Evolutionary conservation across 2,329 filamentous ascomycete genomes (phyloP).

Genomic region (Lasiodiplodia gonubiensis): DNA sequence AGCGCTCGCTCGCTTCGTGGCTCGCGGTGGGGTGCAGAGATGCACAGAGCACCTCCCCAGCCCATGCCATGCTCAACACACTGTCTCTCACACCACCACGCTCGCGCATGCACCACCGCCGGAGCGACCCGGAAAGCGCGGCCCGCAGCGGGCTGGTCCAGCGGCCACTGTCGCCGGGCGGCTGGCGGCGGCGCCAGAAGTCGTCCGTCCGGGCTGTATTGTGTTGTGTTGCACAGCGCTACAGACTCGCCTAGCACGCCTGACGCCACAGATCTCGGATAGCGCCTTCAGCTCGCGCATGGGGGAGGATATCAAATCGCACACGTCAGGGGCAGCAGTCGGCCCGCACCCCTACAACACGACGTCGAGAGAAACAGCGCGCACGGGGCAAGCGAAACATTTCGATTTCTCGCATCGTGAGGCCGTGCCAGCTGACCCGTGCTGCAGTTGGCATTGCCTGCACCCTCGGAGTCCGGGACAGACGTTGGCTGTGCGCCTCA

Average conservation of each 20-base stretch:
- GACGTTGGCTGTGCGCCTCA: slow-evolving; percentile 6
- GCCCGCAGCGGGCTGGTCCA: background rate
- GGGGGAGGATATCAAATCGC: background rate
- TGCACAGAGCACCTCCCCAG: slow-evolving; percentile 5
- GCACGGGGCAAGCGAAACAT: slow-evolving; percentile 24
- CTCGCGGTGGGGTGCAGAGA: slow-evolving; percentile 19
- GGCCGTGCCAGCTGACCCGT: slow-evolving; percentile 9
- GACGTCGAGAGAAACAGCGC: background rate
- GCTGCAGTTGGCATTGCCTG: background rate
- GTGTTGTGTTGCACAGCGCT: slow-evolving; percentile 7
- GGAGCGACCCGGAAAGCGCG: slow-evolving; percentile 5
- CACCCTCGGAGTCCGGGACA: background rate
- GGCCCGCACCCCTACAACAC: background rate
- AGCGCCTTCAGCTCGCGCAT: background rate
- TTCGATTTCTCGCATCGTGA: slow-evolving; percentile 17
- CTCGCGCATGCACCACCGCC: background rate
- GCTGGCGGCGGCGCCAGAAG: slow-evolving; percentile 7
- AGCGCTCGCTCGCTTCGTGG: slow-evolving; percentile 8
- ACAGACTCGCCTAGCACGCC: slow-evolving; percentile 1
- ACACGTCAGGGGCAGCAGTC: background rate
- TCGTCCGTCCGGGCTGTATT: no score
- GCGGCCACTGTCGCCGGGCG: background rate
- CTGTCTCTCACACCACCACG: slow-evolving; percentile 10
- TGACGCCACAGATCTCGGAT: slow-evolving; percentile 16
- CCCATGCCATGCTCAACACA: background rate